Conservation (phyloP, 2,329 filamentous ascomycete species). For the Sclerotinia glacialis region DNA sequence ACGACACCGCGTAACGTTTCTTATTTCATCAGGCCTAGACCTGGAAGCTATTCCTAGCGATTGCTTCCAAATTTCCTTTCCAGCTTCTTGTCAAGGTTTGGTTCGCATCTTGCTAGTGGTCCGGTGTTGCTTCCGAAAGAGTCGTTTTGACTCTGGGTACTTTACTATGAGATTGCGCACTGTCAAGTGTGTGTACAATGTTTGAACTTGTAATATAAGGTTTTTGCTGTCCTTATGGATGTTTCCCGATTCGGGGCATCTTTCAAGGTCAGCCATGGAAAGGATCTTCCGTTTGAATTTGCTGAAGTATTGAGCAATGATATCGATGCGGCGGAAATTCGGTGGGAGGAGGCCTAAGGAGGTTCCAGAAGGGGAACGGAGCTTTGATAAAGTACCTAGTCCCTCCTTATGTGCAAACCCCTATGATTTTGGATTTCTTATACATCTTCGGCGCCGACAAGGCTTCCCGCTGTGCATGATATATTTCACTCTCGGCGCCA, state of each 20-base stretch:
- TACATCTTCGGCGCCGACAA: neutral
- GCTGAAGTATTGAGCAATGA: neutral
- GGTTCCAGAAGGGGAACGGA: neutral
- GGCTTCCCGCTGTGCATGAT: neutral
- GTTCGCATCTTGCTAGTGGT: neutral
- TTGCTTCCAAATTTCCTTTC: slow-evolving; percentile 12
- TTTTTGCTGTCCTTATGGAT: neutral
- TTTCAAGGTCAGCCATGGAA: neutral
- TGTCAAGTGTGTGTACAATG: slow-evolving; percentile 1
- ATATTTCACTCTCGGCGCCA: neutral
- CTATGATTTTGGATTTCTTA: neutral
- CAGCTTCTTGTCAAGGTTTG: neutral
- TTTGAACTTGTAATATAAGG: neutral
- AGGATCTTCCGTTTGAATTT: neutral
- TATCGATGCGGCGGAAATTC: neutral
- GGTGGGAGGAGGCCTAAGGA: neutral
- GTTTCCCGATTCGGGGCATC: neutral
- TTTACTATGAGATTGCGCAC: slow-evolving; percentile 12
- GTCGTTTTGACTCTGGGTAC: slow-evolving; percentile 3
- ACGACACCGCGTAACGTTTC: neutral
- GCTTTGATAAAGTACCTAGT: neutral
- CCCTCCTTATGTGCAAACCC: neutral
- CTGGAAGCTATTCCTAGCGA: neutral
- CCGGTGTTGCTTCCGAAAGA: neutral
- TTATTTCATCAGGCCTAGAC: slow-evolving; percentile 5